phyloP scores from a whole-genome alignment of 805 yeast genomes.

The Hanseniaspora taiwanica region DNA sequence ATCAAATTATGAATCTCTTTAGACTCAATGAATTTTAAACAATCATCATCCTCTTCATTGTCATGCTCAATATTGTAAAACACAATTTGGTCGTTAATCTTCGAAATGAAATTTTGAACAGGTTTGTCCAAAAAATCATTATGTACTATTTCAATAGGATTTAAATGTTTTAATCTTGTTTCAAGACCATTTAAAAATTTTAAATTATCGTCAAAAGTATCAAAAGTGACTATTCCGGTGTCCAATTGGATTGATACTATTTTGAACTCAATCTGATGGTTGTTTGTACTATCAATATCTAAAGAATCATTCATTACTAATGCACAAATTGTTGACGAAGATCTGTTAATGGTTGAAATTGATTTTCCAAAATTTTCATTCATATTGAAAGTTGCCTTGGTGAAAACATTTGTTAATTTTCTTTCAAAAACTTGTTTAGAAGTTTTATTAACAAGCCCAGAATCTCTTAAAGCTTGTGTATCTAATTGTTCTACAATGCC shows the following conservation, averaged over 20 bases:
- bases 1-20: not conserved
- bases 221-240: constrained; percentile 71
- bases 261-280: constrained; percentile 16
- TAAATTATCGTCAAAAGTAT: constrained; percentile 48
- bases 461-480: constrained; percentile 57
- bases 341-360: not conserved
- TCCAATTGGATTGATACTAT: constrained; percentile 44
- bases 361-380: constrained; percentile 13
- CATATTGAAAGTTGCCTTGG: constrained; percentile 61
- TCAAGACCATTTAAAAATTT: constrained; percentile 46
- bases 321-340: constrained; percentile 16
- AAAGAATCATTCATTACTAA: constrained; percentile 7
- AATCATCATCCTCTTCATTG: not conserved
- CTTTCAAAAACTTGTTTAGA: constrained; percentile 52
- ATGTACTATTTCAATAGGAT: constrained; percentile 59
- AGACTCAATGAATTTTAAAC: constrained; percentile 1
- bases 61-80: not conserved
- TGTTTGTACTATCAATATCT: constrained; percentile 5
- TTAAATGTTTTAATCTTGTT: constrained; percentile 58
- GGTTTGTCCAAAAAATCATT: constrained; percentile 15
- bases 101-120: constrained; percentile 13
- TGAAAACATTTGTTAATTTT: constrained; percentile 55
- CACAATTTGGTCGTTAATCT: not conserved
- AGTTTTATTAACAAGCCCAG: constrained; percentile 29
- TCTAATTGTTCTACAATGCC: constrained; percentile 83